Evolutionary conservation across 2,329 filamentous ascomycete genomes (phyloP), one percentile per base, ranked within the genome.

Genomic region (Scorias spongiosa): DNA sequence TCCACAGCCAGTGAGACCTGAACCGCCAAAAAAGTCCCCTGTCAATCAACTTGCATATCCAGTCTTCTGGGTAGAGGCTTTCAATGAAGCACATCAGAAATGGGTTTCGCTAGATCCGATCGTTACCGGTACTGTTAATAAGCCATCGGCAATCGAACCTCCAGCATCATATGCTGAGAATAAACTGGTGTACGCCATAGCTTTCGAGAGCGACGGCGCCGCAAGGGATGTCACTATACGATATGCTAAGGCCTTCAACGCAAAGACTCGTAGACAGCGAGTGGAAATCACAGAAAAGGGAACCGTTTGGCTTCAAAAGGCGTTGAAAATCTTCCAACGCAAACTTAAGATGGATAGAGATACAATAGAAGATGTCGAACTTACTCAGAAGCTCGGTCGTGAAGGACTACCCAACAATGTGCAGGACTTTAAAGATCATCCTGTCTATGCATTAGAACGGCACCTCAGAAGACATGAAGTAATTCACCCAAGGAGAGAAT

Each of bases 41-140:
- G 73, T 81, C 10, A 72, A 71, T 18, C 84, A 89, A 56, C 88
- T 86, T 0, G 63, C 75, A 0, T 84, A 81, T 54, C 91, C 91
- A 0, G 72, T 96, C 2, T 96, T 87, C 58, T 98, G 91, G 91
- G 81, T 95, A 1, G 91, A 98, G 64, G 80, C 85, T 2, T 84
- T 94, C 50, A 88, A 95, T 49, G 70, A 78, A 43, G 82, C 83
- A 0, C 77, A 86, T 50, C 84, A 95, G 58, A 93, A 86, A 66
- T 98, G 91, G 91, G 76, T 94, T 44, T 75, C 86, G 0, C 76
- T 91, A 32, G 91, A 98, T 58, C 78, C 88, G 0, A 63, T 95
- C 0, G 86, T 91, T 2, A 93, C 88, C 0, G 72, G 76, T 44
- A 82, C 79, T 50, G 77, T 93, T 44, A 84, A 80, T 58, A 87